phyloP scores from a whole-genome alignment of 179 eudicot species.

The Sideroxylon spinosum region DNA sequence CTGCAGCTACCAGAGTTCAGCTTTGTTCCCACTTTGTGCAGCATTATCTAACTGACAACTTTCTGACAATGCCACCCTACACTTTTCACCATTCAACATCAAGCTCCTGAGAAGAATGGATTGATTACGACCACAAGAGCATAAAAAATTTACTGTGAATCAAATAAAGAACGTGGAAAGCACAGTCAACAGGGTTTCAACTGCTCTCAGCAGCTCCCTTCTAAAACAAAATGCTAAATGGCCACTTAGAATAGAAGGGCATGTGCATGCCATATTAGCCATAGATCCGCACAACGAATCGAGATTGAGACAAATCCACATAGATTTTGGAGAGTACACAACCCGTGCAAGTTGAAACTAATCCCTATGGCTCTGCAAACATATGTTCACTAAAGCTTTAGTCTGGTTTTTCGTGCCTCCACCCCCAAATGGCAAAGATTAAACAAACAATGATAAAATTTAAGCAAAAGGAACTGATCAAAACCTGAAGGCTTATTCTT shows the following conservation, averaged over 20 bases:
- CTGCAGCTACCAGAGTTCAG: background rate
- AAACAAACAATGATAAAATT: too few relatives aligned
- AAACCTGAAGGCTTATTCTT: too few relatives aligned
- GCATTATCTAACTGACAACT: background rate
- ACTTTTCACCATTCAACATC: background rate
- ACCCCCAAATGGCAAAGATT: too few relatives aligned
- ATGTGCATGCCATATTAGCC: too few relatives aligned
- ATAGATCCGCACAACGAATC: too few relatives aligned
- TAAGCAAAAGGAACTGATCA: too few relatives aligned
- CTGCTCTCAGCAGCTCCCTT: background rate
- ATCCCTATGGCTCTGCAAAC: background rate
- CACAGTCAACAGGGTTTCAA: background rate
- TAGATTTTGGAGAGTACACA: background rate
- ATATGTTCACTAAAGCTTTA: background rate
- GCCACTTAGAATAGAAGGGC: too few relatives aligned
- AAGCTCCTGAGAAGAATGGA: slow-evolving; percentile 18
- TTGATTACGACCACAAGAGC: background rate
- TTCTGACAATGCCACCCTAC: background rate
- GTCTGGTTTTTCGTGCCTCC: background rate
- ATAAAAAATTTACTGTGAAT: background rate
- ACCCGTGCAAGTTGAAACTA: background rate
- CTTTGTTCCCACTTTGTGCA: background rate
- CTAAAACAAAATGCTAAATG: too few relatives aligned
- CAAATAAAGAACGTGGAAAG: background rate
- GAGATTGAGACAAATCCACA: too few relatives aligned